phyloP scores from a whole-genome alignment of 2,329 filamentous ascomycete species.

The Neonectria coccinea region DNA sequence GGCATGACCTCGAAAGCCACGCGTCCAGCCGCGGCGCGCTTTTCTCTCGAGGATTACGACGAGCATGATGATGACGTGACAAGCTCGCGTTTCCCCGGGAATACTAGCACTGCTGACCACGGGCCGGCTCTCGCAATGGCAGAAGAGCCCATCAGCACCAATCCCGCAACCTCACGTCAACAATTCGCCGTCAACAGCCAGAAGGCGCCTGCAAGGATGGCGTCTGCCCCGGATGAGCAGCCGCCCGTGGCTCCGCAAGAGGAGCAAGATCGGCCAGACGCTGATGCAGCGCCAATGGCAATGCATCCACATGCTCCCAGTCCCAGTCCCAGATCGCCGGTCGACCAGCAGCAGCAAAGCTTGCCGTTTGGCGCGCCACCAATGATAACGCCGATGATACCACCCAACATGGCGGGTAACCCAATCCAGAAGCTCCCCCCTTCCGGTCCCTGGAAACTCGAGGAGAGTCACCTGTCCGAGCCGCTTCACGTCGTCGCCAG shows the following conservation, averaged over 20 bases:
- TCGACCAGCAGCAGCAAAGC: constrained; percentile 25
- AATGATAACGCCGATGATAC: constrained; percentile 41
- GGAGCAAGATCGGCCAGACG: constrained; percentile 9
- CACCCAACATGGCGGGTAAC: constrained; percentile 46
- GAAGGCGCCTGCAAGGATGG: constrained; percentile 23
- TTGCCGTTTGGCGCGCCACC: constrained; percentile 26
- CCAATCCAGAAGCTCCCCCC: constrained; percentile 57
- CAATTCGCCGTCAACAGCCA: constrained; percentile 13
- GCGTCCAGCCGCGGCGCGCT: constrained; percentile 50
- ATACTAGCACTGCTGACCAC: constrained; percentile 19
- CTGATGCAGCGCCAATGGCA: constrained; percentile 18
- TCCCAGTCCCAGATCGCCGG: constrained; percentile 10
- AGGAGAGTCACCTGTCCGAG: constrained; percentile 66
- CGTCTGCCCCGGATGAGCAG: constrained; percentile 14
- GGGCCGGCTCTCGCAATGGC: constrained; percentile 1
- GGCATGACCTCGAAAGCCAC: constrained; percentile 53
- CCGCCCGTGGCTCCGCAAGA: constrained; percentile 22
- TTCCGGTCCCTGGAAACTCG: constrained; percentile 63
- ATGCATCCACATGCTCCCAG: constrained; percentile 19
- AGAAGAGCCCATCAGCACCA: constrained; percentile 10
- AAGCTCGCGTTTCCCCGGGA: constrained; percentile 14
- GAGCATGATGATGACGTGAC: constrained; percentile 39
- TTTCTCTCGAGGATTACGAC: constrained; percentile 51
- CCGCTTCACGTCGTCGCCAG: constrained; percentile 56
- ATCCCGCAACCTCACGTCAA: constrained; percentile 19